Percentiles rank a stretch among this genome's conserved stretches.
These are phyloP conservation scores for Penicillium oxalicum DNA, from an alignment of 2,329 filamentous ascomycete genomes.

Conservation along the genomic window DNA sequence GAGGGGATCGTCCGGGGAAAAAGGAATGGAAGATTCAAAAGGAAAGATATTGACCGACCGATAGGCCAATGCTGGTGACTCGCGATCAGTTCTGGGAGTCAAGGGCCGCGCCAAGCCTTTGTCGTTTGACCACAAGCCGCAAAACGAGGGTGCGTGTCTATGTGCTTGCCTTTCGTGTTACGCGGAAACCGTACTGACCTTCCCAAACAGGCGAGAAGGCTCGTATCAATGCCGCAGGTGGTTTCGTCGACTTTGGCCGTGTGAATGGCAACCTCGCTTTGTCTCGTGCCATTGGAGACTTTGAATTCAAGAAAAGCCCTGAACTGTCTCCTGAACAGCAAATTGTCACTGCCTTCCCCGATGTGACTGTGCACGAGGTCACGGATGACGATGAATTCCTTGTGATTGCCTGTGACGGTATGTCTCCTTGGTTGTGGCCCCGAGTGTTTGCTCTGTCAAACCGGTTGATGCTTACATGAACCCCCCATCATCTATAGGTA, in stretches of 20 bases:
- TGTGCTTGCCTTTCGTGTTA: neutral
- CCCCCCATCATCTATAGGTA: conserved; percentile 56
- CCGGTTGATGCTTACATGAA: neutral
- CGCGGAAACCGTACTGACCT: conserved; percentile 11
- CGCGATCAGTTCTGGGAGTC: conserved; percentile 86
- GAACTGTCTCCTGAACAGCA: conserved; percentile 96
- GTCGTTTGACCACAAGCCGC: conserved; percentile 98
- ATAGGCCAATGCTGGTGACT: conserved; percentile 95
- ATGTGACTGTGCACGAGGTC: conserved; percentile 86
- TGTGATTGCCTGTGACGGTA: conserved; percentile 87
- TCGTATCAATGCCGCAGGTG: conserved; percentile 88
- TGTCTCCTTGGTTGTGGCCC: conserved; percentile 28
- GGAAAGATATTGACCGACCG: conserved; percentile 15
- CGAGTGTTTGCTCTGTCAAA: neutral
- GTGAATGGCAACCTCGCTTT: conserved; percentile 97
- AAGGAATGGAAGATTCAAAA: conserved; percentile 8
- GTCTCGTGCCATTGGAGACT: conserved; percentile 95
- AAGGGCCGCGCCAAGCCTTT: conserved; percentile 96
- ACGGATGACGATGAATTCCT: conserved; percentile 92
- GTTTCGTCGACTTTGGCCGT: conserved; percentile 96
- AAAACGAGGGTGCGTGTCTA: conserved; percentile 72
- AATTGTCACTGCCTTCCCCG: conserved; percentile 94
- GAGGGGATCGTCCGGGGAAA: neutral
- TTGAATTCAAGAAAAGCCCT: conserved; percentile 99
- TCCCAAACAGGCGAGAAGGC: conserved; percentile 73